A percentile compares a stretch with the other conserved stretches of the same genome.
Conservation (phyloP, 371 early-diverging fungal species). For the Polyrhizophydium stewartii region DNA sequence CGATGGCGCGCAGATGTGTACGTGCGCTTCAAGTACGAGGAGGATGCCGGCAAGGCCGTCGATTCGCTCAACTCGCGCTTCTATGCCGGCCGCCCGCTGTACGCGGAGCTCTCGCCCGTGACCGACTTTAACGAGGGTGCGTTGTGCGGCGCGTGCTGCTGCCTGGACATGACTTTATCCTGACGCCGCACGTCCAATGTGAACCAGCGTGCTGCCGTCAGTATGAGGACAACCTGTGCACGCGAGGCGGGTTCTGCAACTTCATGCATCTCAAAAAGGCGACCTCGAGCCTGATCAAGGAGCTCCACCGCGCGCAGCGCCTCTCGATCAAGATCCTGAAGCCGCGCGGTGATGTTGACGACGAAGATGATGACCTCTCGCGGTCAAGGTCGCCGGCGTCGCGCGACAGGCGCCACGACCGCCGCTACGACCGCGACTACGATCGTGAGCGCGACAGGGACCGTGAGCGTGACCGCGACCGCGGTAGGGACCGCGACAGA, state of each 20-base stretch:
- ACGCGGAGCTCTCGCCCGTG: constrained; percentile 94
- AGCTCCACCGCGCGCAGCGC: constrained; percentile 79
- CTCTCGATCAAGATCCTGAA: constrained; percentile 29
- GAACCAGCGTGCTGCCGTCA: constrained; percentile 89
- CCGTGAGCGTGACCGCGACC: constrained; percentile 11
- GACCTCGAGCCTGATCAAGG: constrained; percentile 65
- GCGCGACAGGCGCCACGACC: no score
- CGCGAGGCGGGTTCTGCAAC: constrained; percentile 96
- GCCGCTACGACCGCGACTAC: constrained; percentile 3
- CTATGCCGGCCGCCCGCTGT: constrained; percentile 91
- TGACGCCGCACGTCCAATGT: constrained; percentile 2
- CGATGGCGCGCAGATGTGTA: constrained; percentile 68
- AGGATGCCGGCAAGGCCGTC: constrained; percentile 89
- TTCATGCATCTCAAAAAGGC: constrained; percentile 96
- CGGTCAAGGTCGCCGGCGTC: background rate
- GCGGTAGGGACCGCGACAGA: background rate
- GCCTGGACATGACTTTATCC: no score
- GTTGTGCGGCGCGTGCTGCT: no score
- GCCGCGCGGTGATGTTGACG: constrained; percentile 1
- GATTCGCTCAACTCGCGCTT: constrained; percentile 89
- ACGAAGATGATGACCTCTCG: constrained; percentile 1
- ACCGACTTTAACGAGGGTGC: constrained; percentile 89
- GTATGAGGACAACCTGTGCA: constrained; percentile 91
- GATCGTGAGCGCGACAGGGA: constrained; percentile 4
- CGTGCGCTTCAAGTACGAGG: constrained; percentile 84